Evolutionary conservation across 169 alveolate species (phyloP).

Genomic region (Eimeria mitis): DNA sequence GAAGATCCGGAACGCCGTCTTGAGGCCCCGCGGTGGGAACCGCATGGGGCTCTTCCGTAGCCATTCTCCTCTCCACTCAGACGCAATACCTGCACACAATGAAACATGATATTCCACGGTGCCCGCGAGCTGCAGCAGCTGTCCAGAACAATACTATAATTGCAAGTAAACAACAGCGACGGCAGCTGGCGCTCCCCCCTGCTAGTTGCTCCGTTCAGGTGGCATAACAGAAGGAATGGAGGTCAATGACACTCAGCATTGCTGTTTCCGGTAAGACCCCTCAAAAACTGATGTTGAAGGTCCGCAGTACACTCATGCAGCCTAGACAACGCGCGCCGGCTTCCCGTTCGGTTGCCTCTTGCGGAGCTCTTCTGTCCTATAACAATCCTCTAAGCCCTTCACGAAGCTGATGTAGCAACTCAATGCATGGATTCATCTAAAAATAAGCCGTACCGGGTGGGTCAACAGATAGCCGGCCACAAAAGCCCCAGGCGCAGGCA

Average conservation of each 20-base stretch:
- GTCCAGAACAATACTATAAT: not conserved
- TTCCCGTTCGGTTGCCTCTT: not conserved
- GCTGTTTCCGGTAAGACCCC: not conserved
- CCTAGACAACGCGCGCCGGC: not conserved
- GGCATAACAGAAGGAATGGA: not conserved
- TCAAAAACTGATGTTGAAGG: not conserved
- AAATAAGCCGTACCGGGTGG: slow-evolving; percentile 16
- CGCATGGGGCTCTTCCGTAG: slow-evolving; percentile 50
- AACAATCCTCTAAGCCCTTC: not conserved
- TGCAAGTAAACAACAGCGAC: not conserved
- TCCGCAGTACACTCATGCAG: not conserved
- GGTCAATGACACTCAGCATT: not conserved
- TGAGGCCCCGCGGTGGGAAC: slow-evolving; percentile 35
- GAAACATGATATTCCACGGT: not conserved
- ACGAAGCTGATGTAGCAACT: not conserved
- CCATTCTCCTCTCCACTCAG: slow-evolving; percentile 49
- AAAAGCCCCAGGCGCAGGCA: slow-evolving; percentile 44
- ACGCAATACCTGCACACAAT: not conserved
- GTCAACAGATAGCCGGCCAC: slow-evolving; percentile 30
- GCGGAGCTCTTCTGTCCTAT: not conserved
- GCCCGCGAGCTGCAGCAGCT: slow-evolving; percentile 16
- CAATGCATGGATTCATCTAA: not conserved
- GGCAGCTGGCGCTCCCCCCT: not conserved
- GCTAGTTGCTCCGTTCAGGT: not conserved
- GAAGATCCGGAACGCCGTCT: slow-evolving; percentile 12